Conservation (phyloP, 371 early-diverging fungal genomes). For the Batrachochytrium dendrobatidis region DNA sequence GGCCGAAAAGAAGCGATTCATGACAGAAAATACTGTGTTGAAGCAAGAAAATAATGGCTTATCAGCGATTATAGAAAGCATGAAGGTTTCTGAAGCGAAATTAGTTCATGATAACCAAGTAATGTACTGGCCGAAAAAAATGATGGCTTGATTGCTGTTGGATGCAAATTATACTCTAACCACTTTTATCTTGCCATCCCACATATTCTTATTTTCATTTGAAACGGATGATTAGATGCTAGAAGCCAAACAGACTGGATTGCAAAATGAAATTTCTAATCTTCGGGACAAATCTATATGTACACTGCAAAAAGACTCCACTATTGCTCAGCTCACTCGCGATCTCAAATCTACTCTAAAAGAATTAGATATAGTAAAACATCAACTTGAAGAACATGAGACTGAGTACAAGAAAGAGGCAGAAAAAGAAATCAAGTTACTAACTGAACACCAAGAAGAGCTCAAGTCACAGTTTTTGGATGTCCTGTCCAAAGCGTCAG, state of each 20-base stretch:
- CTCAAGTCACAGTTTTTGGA: no score
- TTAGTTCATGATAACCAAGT: neutral
- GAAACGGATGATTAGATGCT: conserved; percentile 1
- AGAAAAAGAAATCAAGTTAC: no score
- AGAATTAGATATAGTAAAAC: no score
- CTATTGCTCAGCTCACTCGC: neutral
- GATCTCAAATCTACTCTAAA: neutral
- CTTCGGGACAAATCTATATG: neutral
- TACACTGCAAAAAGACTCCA: neutral
- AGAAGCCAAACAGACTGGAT: neutral
- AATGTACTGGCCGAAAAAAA: no score
- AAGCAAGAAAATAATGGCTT: neutral
- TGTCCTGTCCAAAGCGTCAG: no score
- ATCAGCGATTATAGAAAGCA: neutral
- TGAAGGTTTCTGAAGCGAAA: neutral
- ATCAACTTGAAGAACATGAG: no score
- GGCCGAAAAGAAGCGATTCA: neutral
- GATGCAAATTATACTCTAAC: no score
- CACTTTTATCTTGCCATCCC: neutral
- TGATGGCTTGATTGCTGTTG: no score
- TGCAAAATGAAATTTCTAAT: neutral
- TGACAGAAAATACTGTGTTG: neutral
- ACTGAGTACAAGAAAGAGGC: no score
- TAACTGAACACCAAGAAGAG: no score
- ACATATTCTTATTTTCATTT: neutral